Evolutionary conservation across 129 eudicot genomes (phyloP), one percentile per base, ranked within the genome.

Genomic region (Oenanthe sinensis): DNA sequence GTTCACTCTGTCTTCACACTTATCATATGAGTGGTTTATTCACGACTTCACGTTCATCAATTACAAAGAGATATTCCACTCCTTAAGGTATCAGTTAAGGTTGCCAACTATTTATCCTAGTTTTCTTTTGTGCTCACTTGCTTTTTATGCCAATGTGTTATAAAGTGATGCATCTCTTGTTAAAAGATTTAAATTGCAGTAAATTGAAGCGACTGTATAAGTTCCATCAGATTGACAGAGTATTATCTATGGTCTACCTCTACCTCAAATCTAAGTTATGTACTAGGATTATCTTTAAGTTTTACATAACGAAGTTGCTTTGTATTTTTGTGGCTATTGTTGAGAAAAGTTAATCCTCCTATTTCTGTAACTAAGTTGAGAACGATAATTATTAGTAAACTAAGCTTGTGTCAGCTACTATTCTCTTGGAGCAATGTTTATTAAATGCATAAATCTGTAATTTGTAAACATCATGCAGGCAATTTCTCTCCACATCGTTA

Each of bases 1-100:
- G 97, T 68, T 69, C 71, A 44, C 58, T 82, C 75, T 63, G 12
- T 14, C n/a, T 69, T 71, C 40, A 24, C 19, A 37, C 63, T 65
- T 28, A 78, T 43, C 17, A 28, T 30, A 26, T 63, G 16, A 44
- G 40, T 5, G 26, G 3, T 71, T 71, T 71, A 71, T 71, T 40
- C 33, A 20, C 11, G 46, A 7, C 46, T 44, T 7, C 46, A 2
- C 28, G 3, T 71, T 71, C 22, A 10, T 37, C 33, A 40, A 40
- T 71, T 39, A 42, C 47, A 40, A 39, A 43, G n/a, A 20, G 28
- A 28, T 16, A 36, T 5, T 70, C 6, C 74, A 33, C 74, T 39
- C 74, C 7, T 30, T 28, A 67, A 50, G 74, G 74, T 14, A 37
- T 69, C 74, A 37, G 22, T 37, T 37, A 37, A 9, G 24, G 74